Evolutionary conservation across 2,329 filamentous ascomycete genomes (phyloP).

Genomic region (Sclerotinia subarctica): DNA sequence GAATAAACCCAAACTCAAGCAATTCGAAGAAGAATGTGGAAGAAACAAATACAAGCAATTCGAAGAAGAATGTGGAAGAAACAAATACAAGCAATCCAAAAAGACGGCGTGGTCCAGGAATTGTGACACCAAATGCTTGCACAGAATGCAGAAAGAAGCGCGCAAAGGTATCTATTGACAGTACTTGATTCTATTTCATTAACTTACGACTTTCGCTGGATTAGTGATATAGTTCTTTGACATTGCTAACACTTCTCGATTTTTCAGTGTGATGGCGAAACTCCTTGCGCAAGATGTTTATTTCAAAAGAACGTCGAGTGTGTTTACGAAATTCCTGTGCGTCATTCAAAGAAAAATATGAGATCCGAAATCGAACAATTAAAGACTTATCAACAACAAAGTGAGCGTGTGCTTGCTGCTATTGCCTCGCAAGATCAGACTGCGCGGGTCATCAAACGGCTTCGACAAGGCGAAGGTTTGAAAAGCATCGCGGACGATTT

Average conservation of each 20-base stretch:
- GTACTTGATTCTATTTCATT: background rate
- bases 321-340: slow-evolving; percentile 59
- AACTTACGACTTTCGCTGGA: too few relatives aligned
- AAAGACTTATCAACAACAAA: slow-evolving; percentile 52
- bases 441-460: slow-evolving; percentile 50
- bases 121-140: slow-evolving; percentile 37
- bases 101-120: slow-evolving; percentile 34
- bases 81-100: slow-evolving; percentile 29
- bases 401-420: slow-evolving; percentile 54
- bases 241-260: background rate
- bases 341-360: slow-evolving; percentile 61
- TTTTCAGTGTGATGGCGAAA: slow-evolving; percentile 56
- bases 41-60: slow-evolving; percentile 24
- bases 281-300: slow-evolving; percentile 50
- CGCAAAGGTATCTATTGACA: slow-evolving; percentile 31
- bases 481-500: slow-evolving; percentile 58
- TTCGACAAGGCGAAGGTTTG: slow-evolving; percentile 53
- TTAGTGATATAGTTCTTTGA: background rate
- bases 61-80: slow-evolving; percentile 23
- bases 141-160: slow-evolving; percentile 38
- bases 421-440: slow-evolving; percentile 41
- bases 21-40: slow-evolving; percentile 28
- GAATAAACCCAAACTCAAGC: slow-evolving; percentile 10
- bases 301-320: slow-evolving; percentile 53
- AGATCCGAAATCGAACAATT: slow-evolving; percentile 58